A percentile compares a stretch with the other conserved stretches of the same genome.
phyloP scores from a whole-genome alignment of 129 eudicot species.

The Cynara cardunculus region DNA sequence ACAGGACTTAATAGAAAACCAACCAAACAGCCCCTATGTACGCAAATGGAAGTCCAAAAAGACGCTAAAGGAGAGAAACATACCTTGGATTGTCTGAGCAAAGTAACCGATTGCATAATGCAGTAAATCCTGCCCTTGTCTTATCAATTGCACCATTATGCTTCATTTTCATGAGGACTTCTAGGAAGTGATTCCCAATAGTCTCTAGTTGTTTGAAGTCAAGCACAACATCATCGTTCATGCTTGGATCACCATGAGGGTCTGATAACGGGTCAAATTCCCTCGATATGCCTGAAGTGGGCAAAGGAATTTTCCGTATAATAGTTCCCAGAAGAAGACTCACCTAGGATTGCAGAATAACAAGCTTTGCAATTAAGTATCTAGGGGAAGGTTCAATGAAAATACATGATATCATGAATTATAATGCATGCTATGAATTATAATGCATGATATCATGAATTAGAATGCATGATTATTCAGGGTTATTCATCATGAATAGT shows the following conservation, averaged over 20 bases:
- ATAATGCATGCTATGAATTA: no score
- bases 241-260: slow-evolving; percentile 23
- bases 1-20: no score
- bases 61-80: slow-evolving; percentile 1
- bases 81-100: slow-evolving; percentile 93
- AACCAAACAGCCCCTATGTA: no score
- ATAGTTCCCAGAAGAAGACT: slow-evolving; percentile 97
- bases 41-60: neutral
- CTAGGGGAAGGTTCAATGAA: neutral
- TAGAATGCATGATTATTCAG: neutral
- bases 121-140: slow-evolving; percentile 99
- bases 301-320: slow-evolving; percentile 90
- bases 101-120: slow-evolving; percentile 95
- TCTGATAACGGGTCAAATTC: slow-evolving; percentile 11
- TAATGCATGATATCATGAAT: no score
- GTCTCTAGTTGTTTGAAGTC: slow-evolving; percentile 84
- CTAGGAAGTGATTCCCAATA: slow-evolving; percentile 85
- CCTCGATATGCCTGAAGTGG: slow-evolving; percentile 51
- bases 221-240: slow-evolving; percentile 53
- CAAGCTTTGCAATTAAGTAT: neutral
- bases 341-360: slow-evolving; percentile 47
- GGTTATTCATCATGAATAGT: neutral
- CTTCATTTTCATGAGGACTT: slow-evolving; percentile 96
- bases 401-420: neutral
- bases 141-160: slow-evolving; percentile 99